Evolutionary conservation across 495 filamentous ascomycete species (phyloP), one percentile per base, ranked within the genome.

Genomic region (Penicillium samsonianum): DNA sequence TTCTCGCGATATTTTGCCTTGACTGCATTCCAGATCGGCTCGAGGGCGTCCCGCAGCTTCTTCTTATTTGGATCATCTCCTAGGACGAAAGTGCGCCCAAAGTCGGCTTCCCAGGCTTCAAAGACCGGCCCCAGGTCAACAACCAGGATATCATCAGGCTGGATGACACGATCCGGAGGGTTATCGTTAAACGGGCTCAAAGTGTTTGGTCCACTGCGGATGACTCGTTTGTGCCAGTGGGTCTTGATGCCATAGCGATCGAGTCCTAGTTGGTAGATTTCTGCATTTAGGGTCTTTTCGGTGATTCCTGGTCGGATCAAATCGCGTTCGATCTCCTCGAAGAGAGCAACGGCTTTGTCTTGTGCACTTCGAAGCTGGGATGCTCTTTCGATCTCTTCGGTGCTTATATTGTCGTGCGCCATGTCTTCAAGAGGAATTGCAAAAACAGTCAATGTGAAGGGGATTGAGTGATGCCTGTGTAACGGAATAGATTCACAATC

Each of bases 141-240:
- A 38, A 78, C 73, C 0, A 82, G 64, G 50, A 81, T 80, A 49
- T 82, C 78, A 46, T 82, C 76, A 12, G 53, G 48, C 41, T 75
- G 57, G 45, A 82, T 76, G 28, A 75, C 63, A 4, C 78, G 78
- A 55, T 82, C 76, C 2, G 78, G 77, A 5, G 77, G 78, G 49
- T 79, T 80, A 5, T 76, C 78, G 7, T 66, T 54, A 35, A 78
- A 81, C 0, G 78, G 78, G 10, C 60, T 53, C 2, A 80, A 40
- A 0, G 78, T 82, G 56, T 81, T 82, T 23, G 73, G 73, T 1
- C 79, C 79, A 43, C 77, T 79, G 12, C 79, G 71, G 42, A 81
- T 71, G 1, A 80, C 73, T 10, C 78, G 74, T 60, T 80, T 82
- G 60, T 81, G 78, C 78, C 79, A 81, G 26, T 80, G 75, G 4